Evolutionary conservation across 805 yeast genomes (phyloP), one percentile per base, ranked within the genome.

Genomic region (Saturnispora serradocipensis): DNA sequence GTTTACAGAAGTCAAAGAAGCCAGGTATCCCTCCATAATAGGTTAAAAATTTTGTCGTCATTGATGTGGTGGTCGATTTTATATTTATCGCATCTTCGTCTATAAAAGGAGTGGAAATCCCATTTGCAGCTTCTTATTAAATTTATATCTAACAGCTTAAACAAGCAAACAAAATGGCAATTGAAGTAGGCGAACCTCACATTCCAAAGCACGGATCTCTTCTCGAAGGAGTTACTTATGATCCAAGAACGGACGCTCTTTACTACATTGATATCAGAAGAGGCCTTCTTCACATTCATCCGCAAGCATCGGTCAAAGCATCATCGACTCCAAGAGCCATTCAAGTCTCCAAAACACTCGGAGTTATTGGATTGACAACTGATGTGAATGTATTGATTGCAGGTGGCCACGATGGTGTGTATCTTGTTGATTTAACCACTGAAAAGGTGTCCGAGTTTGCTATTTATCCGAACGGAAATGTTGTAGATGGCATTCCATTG

Each of bases 351-450:
- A 75, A 73, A 36, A 70, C 78, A 5, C 70, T 86, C 47, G 96
- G 96, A 13, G 90, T 84, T 15, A 74, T 89, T 56, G 86, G 81
- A 16, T 75, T 88, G 32, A 81, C 93, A 1, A 61, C 67, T 5
- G 72, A 82, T 54, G 76, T 76, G 36, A 74, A 78, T 57, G 68
- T 72, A 2, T 69, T 85, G 16, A 58, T 83, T 35, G 77, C 80
- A 52, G 93, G 89, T 49, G 77, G 78, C 46, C 77, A 79, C 59
- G 68, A 69, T 43, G 96, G 96, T 20, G 72, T 86, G 46, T 86
- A 80, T 11, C 67, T 68, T 42, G 78, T 78, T 35, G 70, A 75
- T 59, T 73, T 85, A 46, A 52, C 50, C 11, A 68, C 72, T 1
- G 58, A 62, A 6, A 51, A 61, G 25, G 74, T 76, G 66, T 61